Evolutionary conservation across 2,329 filamentous ascomycete species (phyloP).

Genomic region (Curvularia sp.): DNA sequence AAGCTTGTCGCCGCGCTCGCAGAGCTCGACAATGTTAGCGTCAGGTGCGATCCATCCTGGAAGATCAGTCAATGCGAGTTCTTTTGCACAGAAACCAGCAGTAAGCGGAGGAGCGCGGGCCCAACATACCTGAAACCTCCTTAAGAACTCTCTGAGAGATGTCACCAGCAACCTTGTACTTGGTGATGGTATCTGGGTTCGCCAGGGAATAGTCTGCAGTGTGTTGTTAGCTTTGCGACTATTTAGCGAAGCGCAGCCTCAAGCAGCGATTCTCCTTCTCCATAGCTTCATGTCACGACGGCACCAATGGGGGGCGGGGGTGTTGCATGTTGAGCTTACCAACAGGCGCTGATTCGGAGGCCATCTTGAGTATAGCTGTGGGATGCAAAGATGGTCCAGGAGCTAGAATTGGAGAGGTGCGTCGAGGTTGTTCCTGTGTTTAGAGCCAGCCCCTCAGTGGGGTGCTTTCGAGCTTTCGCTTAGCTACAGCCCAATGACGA

Average conservation of each 20-base stretch:
- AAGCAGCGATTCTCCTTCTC: conserved; percentile 13
- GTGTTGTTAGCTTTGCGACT: conserved; percentile 38
- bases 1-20: conserved; percentile 93
- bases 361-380: conserved; percentile 43
- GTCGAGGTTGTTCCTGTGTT: conserved; percentile 39
- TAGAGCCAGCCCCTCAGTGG: conserved; percentile 46
- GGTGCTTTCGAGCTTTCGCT: conserved; percentile 32
- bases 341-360: conserved; percentile 39
- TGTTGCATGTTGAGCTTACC: conserved; percentile 36
- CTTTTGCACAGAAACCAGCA: conserved; percentile 7
- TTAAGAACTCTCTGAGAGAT: conserved; percentile 97
- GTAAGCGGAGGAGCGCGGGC: conserved; percentile 10
- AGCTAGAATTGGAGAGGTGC: conserved; percentile 34
- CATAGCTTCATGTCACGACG: conserved; percentile 2
- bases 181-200: conserved; percentile 94
- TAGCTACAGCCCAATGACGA: conserved; percentile 44
- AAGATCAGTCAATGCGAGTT: conserved; percentile 35
- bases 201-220: conserved; percentile 81
- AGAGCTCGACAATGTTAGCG: conserved; percentile 91
- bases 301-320: neutral
- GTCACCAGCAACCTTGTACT: conserved; percentile 95
- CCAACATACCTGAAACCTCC: conserved; percentile 69
- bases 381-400: conserved; percentile 31
- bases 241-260: conserved; percentile 21
- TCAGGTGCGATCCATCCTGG: conserved; percentile 76